phyloP scores from a whole-genome alignment of 768 basidiomycete genomes.

The Boletus vermiculosoides region DNA sequence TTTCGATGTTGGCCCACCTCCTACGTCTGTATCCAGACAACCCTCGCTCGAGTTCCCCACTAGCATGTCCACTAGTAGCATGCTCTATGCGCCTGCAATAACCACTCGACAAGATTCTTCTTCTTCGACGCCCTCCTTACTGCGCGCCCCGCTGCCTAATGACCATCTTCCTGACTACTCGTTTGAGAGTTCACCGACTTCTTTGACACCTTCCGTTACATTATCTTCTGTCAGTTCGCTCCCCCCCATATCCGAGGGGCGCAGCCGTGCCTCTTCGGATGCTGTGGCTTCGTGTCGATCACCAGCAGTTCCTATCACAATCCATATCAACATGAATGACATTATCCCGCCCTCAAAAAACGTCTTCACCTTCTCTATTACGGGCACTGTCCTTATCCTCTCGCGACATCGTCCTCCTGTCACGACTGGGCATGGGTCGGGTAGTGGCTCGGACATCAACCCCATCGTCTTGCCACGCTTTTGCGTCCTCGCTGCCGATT shows the following conservation, averaged over 20 bases:
- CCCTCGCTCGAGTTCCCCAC: slow-evolving; percentile 48
- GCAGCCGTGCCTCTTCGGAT: slow-evolving; percentile 40
- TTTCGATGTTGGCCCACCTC: slow-evolving; percentile 52
- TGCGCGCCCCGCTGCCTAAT: slow-evolving; percentile 71
- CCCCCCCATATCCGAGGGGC: slow-evolving; percentile 31
- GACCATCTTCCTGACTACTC: slow-evolving; percentile 69
- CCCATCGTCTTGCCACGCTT: slow-evolving; percentile 68
- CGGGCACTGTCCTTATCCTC: slow-evolving; percentile 62
- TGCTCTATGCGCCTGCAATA: slow-evolving; percentile 23
- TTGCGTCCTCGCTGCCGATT: slow-evolving; percentile 64
- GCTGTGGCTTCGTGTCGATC: slow-evolving; percentile 30
- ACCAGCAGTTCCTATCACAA: slow-evolving; percentile 63
- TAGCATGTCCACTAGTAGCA: slow-evolving; percentile 16
- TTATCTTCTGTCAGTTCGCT: slow-evolving; percentile 42
- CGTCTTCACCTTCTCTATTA: slow-evolving; percentile 61
- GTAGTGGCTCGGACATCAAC: slow-evolving; percentile 39
- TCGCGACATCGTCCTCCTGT: slow-evolving; percentile 37
- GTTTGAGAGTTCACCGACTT: slow-evolving; percentile 62
- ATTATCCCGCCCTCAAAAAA: slow-evolving; percentile 64
- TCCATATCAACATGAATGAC: slow-evolving; percentile 82
- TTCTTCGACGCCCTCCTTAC: slow-evolving; percentile 58
- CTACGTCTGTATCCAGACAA: slow-evolving; percentile 42
- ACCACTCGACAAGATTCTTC: slow-evolving; percentile 42
- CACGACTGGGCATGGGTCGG: slow-evolving; percentile 25
- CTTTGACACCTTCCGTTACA: slow-evolving; percentile 43